Evolutionary conservation across 2,329 filamentous ascomycete genomes (phyloP).

Genomic region (Ceratocystis diversiconidia): DNA sequence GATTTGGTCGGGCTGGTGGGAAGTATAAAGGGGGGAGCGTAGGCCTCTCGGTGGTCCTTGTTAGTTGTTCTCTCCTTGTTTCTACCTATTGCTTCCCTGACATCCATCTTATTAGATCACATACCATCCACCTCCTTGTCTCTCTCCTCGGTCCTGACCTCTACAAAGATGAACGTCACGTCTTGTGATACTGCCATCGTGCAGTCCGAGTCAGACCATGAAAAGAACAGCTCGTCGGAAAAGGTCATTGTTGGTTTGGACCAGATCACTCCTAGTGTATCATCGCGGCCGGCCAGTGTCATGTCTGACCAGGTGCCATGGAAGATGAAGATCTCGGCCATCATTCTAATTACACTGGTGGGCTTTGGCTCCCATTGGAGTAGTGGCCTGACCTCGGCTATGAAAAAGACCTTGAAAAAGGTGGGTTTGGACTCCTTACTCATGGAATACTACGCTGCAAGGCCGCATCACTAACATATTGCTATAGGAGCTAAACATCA

Average conservation of each 20-base stretch:
- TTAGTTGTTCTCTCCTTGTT: neutral
- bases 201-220: neutral
- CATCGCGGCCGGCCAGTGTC: constrained; percentile 6
- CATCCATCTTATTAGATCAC: neutral
- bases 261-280: neutral
- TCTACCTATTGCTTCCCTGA: neutral
- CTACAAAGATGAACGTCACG: neutral
- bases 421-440: constrained; percentile 12
- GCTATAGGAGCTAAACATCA: constrained; percentile 37
- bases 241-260: constrained; percentile 3
- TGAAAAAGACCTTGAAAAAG: constrained; percentile 49
- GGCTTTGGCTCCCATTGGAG: constrained; percentile 48
- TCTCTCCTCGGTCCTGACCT: neutral
- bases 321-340: constrained; percentile 27
- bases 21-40: neutral
- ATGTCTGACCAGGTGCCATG: constrained; percentile 20
- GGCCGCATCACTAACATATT: neutral
- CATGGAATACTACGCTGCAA: neutral
- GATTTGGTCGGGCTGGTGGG: neutral
- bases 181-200: neutral
- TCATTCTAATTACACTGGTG: constrained; percentile 38
- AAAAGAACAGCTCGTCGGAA: constrained; percentile 2
- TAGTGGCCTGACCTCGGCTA: constrained; percentile 43
- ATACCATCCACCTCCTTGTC: neutral
- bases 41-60: neutral